Percentiles rank a stretch among this genome's conserved stretches.
Evolutionary conservation across 352 stramenopile species (phyloP).

Genomic region (Pythium sp.): DNA sequence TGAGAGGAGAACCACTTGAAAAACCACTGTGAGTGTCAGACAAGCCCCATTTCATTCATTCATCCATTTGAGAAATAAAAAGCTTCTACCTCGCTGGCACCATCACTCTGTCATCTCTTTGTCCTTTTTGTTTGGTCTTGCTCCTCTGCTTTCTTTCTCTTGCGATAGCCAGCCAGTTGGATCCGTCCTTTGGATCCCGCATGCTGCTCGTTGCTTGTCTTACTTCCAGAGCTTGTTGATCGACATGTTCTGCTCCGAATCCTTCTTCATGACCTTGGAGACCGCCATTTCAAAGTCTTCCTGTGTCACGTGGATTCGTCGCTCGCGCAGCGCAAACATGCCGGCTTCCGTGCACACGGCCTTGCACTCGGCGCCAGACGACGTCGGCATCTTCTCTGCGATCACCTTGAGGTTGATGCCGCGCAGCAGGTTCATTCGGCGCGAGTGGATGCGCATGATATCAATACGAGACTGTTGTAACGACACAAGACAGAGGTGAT

Average conservation of each 20-base stretch:
- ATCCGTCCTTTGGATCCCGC: neutral
- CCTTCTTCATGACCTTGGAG: constrained; percentile 99
- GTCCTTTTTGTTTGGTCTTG: neutral
- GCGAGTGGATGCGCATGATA: constrained; percentile 98
- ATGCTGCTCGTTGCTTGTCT: constrained; percentile 4
- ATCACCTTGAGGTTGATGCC: constrained; percentile 98
- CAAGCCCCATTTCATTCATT: neutral
- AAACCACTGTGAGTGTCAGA: neutral
- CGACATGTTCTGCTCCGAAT: constrained; percentile 96
- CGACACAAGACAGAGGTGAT: neutral
- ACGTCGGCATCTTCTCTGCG: constrained; percentile 97
- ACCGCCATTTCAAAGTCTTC: constrained; percentile 99
- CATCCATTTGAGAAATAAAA: neutral
- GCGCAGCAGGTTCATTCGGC: constrained; percentile 99
- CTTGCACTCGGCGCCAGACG: constrained; percentile 98
- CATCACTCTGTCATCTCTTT: neutral
- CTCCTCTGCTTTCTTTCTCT: constrained; percentile 1
- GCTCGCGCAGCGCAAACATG: constrained; percentile 99
- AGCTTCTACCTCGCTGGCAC: neutral
- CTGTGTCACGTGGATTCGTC: constrained; percentile 99
- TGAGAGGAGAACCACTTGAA: neutral
- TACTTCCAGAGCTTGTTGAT: constrained; percentile 99
- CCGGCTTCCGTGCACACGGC: constrained; percentile 99
- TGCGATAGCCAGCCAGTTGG: neutral
- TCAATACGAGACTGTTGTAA: constrained; percentile 84